These are phyloP conservation scores for Pestalotiopsis fici DNA, from an alignment of 2,329 filamentous ascomycete species.

Conservation along the genomic window DNA sequence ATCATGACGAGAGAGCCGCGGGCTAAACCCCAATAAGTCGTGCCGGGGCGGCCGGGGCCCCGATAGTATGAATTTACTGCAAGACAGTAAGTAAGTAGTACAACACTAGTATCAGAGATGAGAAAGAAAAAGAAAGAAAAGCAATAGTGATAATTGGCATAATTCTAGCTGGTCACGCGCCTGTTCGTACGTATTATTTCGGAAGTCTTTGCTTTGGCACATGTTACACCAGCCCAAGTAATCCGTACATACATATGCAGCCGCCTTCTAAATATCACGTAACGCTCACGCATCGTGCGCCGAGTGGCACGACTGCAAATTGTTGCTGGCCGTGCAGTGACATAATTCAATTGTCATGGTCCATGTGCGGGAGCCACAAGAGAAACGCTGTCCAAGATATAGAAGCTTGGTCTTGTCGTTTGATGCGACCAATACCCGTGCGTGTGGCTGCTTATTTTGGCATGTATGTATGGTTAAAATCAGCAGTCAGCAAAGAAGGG, in stretches of 20 bases:
- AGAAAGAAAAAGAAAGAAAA: background rate
- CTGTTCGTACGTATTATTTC: background rate
- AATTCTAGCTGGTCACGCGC: background rate
- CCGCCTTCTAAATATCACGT: background rate
- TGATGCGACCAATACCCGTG: background rate
- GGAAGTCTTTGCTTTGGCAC: background rate
- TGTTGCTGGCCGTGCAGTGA: background rate
- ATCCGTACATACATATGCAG: background rate
- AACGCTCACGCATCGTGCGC: background rate
- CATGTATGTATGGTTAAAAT: background rate
- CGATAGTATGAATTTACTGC: background rate
- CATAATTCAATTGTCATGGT: background rate
- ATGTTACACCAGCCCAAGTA: background rate
- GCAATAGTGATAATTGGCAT: background rate
- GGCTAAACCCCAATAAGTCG: conserved; percentile 16
- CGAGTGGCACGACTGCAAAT: background rate
- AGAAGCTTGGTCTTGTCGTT: background rate
- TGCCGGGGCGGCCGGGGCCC: background rate
- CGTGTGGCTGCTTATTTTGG: background rate
- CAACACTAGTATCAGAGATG: background rate
- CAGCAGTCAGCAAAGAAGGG: background rate
- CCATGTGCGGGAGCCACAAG: too few species aligned
- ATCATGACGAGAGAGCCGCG: conserved; percentile 30
- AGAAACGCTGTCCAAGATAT: background rate
- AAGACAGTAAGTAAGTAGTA: too few species aligned